Evolutionary conservation across 495 filamentous ascomycete species (phyloP), one percentile per base, ranked within the genome.

Genomic region (Neurospora sp.): DNA sequence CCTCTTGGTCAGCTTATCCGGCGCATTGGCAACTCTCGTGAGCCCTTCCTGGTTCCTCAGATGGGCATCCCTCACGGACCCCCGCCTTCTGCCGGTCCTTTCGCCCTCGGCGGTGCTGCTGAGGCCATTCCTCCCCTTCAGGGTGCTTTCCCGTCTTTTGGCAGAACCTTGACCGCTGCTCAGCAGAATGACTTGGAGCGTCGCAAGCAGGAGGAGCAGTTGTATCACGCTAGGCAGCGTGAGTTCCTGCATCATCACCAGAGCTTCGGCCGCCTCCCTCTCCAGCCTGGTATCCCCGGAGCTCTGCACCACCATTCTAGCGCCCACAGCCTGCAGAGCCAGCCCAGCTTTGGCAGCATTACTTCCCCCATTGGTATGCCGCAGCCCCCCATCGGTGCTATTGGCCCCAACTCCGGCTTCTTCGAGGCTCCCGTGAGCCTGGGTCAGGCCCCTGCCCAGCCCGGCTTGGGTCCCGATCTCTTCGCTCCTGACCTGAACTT

Each of bases 141-240:
- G 11, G 92, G 89, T 72, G 93, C 92, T 71, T 98, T 99, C 82
- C 96, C 96, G 3, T 97, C 92, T 77, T 99, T 98, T 78, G 96
- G 96, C n/a, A 94, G 96, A 18, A 98, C 96, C 14, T 84, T 99
- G 75, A 98, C 96, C 3, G 96, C 96, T 0, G 94, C 97, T 76
- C 96, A 99, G 82, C 96, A 99, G 77, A 99, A 99, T 81, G 95
- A 96, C 18, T 85, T 99, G 11, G 96, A 99, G 80, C 87, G 96
- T 48, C 87, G 96, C 31, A 99, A 99, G 85, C 96, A 99, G 79
- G 96, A 99, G 78, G 96, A 99, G 78, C 96, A 99, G 77, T 96
- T 97, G 81, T 85, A 96, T 27, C 94, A 98, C 88, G 96, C 96
- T 20, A 89, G 95, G 11, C 95, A 98, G 80, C 92, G 97, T 73